Base-by-base conservation (phyloP, 2,329 filamentous ascomycete species). In the Alternaria brassicicola region DNA sequence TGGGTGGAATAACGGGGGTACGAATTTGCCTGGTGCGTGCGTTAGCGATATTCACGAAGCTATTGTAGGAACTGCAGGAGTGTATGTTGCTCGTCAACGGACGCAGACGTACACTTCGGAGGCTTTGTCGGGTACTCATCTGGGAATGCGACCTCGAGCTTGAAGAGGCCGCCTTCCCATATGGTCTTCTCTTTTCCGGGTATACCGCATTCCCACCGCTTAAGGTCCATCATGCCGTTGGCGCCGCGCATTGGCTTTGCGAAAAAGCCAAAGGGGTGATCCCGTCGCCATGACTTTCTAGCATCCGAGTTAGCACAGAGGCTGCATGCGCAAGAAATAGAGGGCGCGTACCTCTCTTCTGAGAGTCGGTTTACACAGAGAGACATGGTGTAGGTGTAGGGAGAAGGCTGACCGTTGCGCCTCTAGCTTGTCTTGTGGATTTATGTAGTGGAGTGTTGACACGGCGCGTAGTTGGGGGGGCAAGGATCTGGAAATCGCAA, bases 91-190 rank as follows among this genome's bases (percentile, higher is more conserved):
- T 39, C 36, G 23, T 39, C 12, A 23, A 12, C 10, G 12, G 17
- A 12, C 23, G 8, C 28, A 15, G 36, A 81, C 89, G 78, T 87
- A 97, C 95, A 99, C 81, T 99, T 99, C 1, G 95, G 95, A 30
- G 95, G 95, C 79, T 99, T 99, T 50, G 96, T 99, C 15, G 95
- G 95, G 78, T 99, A 99, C 74, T 99, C 95, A 72, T 99, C 95
- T 0, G 96, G 95, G 70, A 99, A 99, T 10, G 86, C 88, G 70
- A 99, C 90, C 57, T 90, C 92, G 58, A 99, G 82, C 82, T 98
- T 99, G 83, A 98, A 98, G 10, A 97, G 81, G 2, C 95, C 95
- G n/a, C 93, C 93, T 73, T 96, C 93, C 95, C 95, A 99, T 21
- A 98, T 88, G 0, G 96, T 99, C 82, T 96, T 95, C 60, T 96